Evolutionary conservation across 805 yeast species (phyloP), one percentile per base, ranked within the genome.

Genomic region (Cyberlindnera veronae): DNA sequence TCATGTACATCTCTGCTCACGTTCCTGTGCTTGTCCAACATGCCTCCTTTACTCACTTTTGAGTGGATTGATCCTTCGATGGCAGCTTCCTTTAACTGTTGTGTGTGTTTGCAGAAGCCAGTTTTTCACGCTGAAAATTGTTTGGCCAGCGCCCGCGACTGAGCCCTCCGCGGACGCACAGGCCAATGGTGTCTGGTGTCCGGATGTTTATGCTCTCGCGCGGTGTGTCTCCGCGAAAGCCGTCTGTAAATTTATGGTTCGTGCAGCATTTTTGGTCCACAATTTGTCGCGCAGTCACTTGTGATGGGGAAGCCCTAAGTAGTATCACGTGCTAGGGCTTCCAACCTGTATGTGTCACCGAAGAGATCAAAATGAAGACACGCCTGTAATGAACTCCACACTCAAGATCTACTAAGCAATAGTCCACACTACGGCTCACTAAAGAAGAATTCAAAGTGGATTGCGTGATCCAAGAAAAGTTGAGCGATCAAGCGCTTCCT

Each of bases 121-220:
- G 57, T 55, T 55, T 55, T 55, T 55, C 60, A 55, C 53, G 44
- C 34, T 39, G 48, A 50, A 54, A 54, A 54, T 42, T 51, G 56
- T 51, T 53, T 53, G 54, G 43, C 30, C 30, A 27, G 26, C 32
- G 36, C 27, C 19, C 39, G 44, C 37, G 39, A 40, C 37, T 22
- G 29, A n/a, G n/a, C n/a, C n/a, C n/a, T n/a, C n/a, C n/a, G n/a
- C n/a, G n/a, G n/a, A n/a, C n/a, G n/a, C n/a, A n/a, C n/a, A n/a
- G n/a, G n/a, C n/a, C n/a, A n/a, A n/a, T n/a, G n/a, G n/a, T n/a
- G n/a, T n/a, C n/a, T 32, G 47, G 42, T 50, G 54, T 45, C 16
- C 26, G 48, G 54, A 32, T 50, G 54, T 42, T 18, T 3, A 4
- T 8, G 16, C 19, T 3, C 13, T 16, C 33, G 29, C 14, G 34